Conservation (phyloP, 2,329 filamentous ascomycete species). For the Cyphellophora europaea region DNA sequence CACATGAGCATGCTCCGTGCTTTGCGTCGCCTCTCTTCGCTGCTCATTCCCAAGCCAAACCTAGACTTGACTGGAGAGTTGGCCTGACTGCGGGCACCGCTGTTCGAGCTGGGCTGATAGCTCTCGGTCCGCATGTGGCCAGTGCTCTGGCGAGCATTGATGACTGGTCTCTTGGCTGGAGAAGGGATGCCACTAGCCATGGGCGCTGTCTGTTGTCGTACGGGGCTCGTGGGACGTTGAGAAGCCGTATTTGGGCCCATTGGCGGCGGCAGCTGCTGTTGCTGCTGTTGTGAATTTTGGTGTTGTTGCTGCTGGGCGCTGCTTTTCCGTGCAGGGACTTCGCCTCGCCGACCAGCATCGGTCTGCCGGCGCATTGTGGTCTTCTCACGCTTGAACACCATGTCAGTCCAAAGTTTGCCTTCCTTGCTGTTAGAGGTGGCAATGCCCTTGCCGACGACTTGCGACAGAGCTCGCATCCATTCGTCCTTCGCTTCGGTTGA, state of each 20-base stretch:
- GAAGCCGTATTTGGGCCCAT: too few relatives aligned
- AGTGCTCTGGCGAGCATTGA: constrained; percentile 5
- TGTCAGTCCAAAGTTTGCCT: constrained; percentile 52
- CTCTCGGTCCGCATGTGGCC: constrained; percentile 19
- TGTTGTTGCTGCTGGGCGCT: constrained; percentile 4
- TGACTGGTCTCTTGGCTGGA: constrained; percentile 2
- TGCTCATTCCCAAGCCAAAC: constrained; percentile 1
- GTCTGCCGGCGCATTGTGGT: constrained; percentile 25
- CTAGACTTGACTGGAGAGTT: constrained; percentile 15
- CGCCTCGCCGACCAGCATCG: constrained; percentile 5
- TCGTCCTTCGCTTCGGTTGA: constrained; percentile 77
- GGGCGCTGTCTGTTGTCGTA: background rate
- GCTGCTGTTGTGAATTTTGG: constrained; percentile 7
- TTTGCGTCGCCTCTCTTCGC: constrained; percentile 16
- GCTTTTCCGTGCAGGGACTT: background rate
- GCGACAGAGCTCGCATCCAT: constrained; percentile 84
- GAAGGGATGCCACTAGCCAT: background rate
- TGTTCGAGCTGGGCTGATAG: constrained; percentile 12
- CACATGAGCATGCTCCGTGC: constrained; percentile 17
- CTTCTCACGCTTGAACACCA: constrained; percentile 44
- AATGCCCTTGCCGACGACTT: constrained; percentile 50
- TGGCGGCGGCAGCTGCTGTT: background rate
- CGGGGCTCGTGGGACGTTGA: constrained; percentile 2
- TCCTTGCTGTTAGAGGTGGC: constrained; percentile 23
- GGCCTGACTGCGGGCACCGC: constrained; percentile 11